Base-by-base conservation (phyloP, 805 yeast species). In the Kluyveromyces siamensis region DNA sequence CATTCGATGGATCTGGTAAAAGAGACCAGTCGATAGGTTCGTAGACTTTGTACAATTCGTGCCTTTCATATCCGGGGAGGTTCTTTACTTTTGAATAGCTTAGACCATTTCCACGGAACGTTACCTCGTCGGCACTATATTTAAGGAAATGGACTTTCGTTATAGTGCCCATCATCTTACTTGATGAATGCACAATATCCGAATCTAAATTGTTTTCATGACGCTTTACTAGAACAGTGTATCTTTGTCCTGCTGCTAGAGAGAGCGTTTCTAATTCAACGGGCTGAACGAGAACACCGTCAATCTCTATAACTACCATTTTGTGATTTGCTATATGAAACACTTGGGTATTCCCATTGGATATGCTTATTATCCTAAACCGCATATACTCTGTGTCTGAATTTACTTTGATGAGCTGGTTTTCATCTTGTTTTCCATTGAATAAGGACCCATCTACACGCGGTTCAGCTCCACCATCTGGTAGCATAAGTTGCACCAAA, bases 171-270 rank as follows among this genome's bases (percentile, higher is more conserved):
- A 69, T 74, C 77, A 50, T 77, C 69, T 48, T 72, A 59, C 77
- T 79, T 51, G 80, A 60, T 7, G 74, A 71, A 48, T 77, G 78
- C 54, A 83, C 74, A 47, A 83, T 66, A 48, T 58, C 72, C 62
- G 54, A 80, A 67, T 54, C 76, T 73, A 19, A 51, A 51, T 27
- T 59, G 53, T 78, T 71, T 65, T 41, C 67, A 61, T 56, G 63
- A 52, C 87, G 74, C 35, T 69, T 73, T 21, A 87, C 58, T 45
- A 85, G 62, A 1, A 84, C 80, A 10, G 87, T 76, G 59, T 80
- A 79, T 56, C 96, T 71, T 67, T 88, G 96, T 2, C 91, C 96
- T 6, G 83, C 88, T 0, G 89, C 79, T 30, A 80, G 49, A 50
- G 72, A 70, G n/a, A 80, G 49, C 37, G 79, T 69, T 16, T 71